Percentiles rank a stretch among this genome's conserved stretches.
phyloP scores from a whole-genome alignment of 768 basidiomycete genomes.

The Lyophyllum semitale region DNA sequence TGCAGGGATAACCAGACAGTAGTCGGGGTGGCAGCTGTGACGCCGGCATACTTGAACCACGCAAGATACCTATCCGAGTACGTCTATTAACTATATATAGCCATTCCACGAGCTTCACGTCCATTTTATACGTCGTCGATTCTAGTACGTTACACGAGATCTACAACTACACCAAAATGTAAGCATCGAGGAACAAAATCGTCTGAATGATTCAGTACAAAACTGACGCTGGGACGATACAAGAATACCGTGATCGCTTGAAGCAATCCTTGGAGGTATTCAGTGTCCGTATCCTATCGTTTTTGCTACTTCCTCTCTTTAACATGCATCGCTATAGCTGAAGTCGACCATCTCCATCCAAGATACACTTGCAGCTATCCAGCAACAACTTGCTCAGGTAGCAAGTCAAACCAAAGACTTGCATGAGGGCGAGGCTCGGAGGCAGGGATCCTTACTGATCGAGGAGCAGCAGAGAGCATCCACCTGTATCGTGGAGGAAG shows the following conservation, averaged over 20 bases:
- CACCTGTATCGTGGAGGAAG: too few species aligned
- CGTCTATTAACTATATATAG: too few species aligned
- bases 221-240: conserved; percentile 5
- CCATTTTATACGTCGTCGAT: neutral
- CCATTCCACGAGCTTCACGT: neutral
- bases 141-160: conserved; percentile 7
- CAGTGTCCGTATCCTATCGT: neutral
- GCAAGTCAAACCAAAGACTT: too few species aligned
- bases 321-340: neutral
- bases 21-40: neutral
- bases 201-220: conserved; percentile 4
- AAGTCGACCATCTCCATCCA: conserved; percentile 9
- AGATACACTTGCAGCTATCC: neutral
- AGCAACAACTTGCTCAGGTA: too few species aligned
- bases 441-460: too few species aligned
- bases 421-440: too few species aligned
- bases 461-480: too few species aligned
- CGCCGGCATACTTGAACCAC: conserved; percentile 1
- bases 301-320: neutral
- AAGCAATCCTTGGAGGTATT: conserved; percentile 9
- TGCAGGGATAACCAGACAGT: neutral
- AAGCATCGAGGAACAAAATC: neutral
- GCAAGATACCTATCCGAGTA: neutral
- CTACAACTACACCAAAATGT: neutral
- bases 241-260: conserved; percentile 11